Conservation (phyloP, 2,329 filamentous ascomycete species). For the Beauveria caledonica region DNA sequence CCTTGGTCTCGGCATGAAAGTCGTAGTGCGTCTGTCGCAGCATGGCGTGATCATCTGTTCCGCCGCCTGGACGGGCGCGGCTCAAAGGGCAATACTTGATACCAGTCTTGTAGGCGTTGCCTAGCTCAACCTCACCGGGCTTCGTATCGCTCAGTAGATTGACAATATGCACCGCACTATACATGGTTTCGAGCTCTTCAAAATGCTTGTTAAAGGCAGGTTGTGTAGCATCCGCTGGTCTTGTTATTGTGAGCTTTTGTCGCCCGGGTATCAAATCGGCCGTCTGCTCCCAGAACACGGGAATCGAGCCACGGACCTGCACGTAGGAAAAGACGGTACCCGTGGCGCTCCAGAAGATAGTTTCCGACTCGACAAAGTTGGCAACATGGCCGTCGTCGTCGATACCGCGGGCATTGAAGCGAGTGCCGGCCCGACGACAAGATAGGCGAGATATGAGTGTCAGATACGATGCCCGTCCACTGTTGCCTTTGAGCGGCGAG, state of each 20-base stretch:
- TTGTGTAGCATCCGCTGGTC: slow-evolving; percentile 83
- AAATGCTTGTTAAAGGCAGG: slow-evolving; percentile 96
- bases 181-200: slow-evolving; percentile 72
- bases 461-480: slow-evolving; percentile 71
- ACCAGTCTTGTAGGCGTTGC: slow-evolving; percentile 69
- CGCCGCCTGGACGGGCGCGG: slow-evolving; percentile 40
- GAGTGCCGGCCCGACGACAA: slow-evolving; percentile 81
- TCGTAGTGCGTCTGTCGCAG: slow-evolving; percentile 83
- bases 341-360: slow-evolving; percentile 76
- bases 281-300: slow-evolving; percentile 94
- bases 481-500: slow-evolving; percentile 59
- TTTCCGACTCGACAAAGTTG: slow-evolving; percentile 98
- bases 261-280: slow-evolving; percentile 82
- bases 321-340: slow-evolving; percentile 83
- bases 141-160: slow-evolving; percentile 92
- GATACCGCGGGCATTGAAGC: slow-evolving; percentile 95
- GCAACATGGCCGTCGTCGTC: slow-evolving; percentile 96
- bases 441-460: slow-evolving; percentile 89
- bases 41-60: slow-evolving; percentile 60
- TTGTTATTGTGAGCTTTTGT: slow-evolving; percentile 87
- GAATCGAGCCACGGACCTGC: slow-evolving; percentile 86
- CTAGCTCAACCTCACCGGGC: slow-evolving; percentile 76
- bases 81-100: slow-evolving; percentile 68
- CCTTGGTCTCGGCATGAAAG: slow-evolving; percentile 90
- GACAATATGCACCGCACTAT: slow-evolving; percentile 85